Percentiles rank a stretch among this genome's conserved stretches.
Conservation (phyloP, 2,329 filamentous ascomycete species). For the Coniochaeta pulveracea region DNA sequence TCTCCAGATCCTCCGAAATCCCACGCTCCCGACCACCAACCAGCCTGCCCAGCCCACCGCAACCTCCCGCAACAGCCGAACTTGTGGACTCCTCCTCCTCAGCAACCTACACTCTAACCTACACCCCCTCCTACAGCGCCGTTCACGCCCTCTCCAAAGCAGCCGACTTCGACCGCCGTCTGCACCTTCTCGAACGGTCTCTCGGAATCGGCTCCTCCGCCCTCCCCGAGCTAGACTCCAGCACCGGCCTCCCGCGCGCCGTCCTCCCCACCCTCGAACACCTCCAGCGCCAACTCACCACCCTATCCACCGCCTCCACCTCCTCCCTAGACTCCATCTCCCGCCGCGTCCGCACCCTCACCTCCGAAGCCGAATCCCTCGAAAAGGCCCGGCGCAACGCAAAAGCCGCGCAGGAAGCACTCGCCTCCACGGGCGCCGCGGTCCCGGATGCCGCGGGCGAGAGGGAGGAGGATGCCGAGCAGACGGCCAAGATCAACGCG, state of each 20-base stretch:
- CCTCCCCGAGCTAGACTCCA: conserved; percentile 48
- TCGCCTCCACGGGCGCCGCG: conserved; percentile 33
- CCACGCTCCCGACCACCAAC: too few relatives aligned
- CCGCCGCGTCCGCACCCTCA: conserved; percentile 57
- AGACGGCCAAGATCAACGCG: conserved; percentile 78
- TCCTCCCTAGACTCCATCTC: conserved; percentile 63
- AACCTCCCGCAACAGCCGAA: conserved; percentile 8
- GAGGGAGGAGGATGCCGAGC: conserved; percentile 46
- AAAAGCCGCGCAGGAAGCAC: conserved; percentile 48
- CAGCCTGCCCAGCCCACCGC: conserved; percentile 12
- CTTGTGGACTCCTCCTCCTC: conserved; percentile 16
- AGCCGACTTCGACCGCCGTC: conserved; percentile 76
- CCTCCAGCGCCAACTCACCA: conserved; percentile 69
- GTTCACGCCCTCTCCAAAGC: conserved; percentile 66
- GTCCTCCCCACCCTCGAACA: conserved; percentile 73
- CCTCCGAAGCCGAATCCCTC: conserved; percentile 60
- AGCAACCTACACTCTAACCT: conserved; percentile 53
- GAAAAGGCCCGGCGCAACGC: conserved; percentile 54
- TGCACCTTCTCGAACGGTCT: conserved; percentile 67
- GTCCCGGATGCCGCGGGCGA: conserved; percentile 23
- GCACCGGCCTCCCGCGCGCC: conserved; percentile 49
- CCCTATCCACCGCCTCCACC: conserved; percentile 61
- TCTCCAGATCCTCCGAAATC: conserved; percentile 28
- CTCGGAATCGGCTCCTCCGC: conserved; percentile 67
- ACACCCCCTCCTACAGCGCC: conserved; percentile 52